Base-by-base conservation (phyloP, 2,329 filamentous ascomycete species). In the Ceratocystis eucalypticola region DNA sequence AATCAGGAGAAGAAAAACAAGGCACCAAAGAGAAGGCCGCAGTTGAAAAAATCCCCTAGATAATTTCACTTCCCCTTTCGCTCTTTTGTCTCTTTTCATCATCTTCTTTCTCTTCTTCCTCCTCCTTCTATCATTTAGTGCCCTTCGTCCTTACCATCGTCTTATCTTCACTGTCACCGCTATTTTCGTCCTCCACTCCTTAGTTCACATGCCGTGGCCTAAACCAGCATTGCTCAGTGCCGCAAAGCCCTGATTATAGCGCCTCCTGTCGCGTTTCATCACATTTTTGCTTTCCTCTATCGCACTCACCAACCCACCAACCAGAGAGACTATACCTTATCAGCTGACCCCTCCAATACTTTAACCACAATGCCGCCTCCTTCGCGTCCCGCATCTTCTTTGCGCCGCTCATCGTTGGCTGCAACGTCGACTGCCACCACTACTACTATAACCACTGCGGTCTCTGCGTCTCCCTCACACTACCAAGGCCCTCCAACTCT, bases 351-450 rank as follows among this genome's bases (percentile, higher is more conserved):
- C 53, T 33, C 53, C 53, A 33, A 20, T 33, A 33, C 53, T 53
- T 30, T 1, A 10, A 28, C 45, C 46, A 41, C 22, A 46, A 65
- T 65, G 46, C 64, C 50, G 25, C 66, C 66, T 65, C 61, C 64
- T 45, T 65, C 64, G 20, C 66, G 61, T 53, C 33, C 64, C 28
- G 28, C 37, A 37, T 66, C 64, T 25, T 59, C 53, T 59, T 59
- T 59, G 64, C 66, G 64, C 46, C 64, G 64, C 30, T 62, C 66
- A 22, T 66, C 66, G 37, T 20, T 68, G 37, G 66, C 64, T 53
- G 61, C 66, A 28, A 62, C 62, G n/a, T 59, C 73, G 41, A 72
- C 75, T 2, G 37, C 55, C 6, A 57, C 37, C 28, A 53, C 46
- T 44, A 41, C 62, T 64, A 15, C n/a, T 22, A 44, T 62, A 22